A percentile compares a stretch with the other conserved stretches of the same genome.
Conservation (phyloP, 352 stramenopile genomes). For the Globisporangium nunn region DNA sequence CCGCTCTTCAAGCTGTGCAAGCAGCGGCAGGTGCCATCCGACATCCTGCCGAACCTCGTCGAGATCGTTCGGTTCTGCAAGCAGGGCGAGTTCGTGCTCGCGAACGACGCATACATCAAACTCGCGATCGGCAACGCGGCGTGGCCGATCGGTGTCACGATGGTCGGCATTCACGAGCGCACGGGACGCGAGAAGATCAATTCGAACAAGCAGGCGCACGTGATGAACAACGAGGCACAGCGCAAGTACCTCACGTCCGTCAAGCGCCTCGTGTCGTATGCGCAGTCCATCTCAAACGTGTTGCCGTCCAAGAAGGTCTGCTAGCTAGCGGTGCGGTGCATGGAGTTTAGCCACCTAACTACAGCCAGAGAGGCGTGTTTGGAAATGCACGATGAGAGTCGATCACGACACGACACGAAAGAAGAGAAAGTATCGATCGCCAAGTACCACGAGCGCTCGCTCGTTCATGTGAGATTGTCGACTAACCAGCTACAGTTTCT, state of each 20-base stretch:
- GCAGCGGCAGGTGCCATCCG: conserved; percentile 77
- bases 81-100: conserved; percentile 90
- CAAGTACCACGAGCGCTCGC: background rate
- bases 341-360: conserved; percentile 13
- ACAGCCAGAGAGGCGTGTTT: conserved; percentile 1
- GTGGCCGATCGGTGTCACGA: conserved; percentile 99
- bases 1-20: conserved; percentile 97
- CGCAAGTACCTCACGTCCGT: conserved; percentile 98
- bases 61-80: conserved; percentile 95
- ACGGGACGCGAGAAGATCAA: conserved; percentile 94
- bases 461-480: background rate
- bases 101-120: conserved; percentile 97
- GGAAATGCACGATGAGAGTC: background rate
- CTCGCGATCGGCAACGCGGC: conserved; percentile 96
- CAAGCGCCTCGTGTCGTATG: conserved; percentile 97
- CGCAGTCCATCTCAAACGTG: conserved; percentile 86
- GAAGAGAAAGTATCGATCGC: background rate
- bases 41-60: conserved; percentile 84
- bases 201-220: conserved; percentile 97
- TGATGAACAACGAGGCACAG: conserved; percentile 99
- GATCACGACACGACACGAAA: background rate
- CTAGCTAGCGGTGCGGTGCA: background rate
- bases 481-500: background rate
- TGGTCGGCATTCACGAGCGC: conserved; percentile 98
- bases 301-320: conserved; percentile 81